Evolutionary conservation across 2,329 filamentous ascomycete genomes (phyloP).

Genomic region (Huntiella savannae): DNA sequence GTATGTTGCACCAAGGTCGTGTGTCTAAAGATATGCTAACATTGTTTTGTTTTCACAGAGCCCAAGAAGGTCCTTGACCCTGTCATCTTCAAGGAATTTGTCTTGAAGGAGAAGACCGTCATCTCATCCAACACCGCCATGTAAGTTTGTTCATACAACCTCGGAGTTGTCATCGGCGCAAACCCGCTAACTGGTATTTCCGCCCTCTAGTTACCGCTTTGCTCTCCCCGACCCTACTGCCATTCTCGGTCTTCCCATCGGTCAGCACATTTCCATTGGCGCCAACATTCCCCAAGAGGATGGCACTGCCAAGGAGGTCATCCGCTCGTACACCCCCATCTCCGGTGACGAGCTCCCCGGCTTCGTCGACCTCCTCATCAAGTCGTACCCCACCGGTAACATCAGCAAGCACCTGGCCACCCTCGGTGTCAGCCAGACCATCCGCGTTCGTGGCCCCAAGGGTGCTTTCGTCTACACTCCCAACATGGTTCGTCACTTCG

Average conservation of each 20-base stretch:
- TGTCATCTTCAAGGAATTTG: slow-evolving; percentile 74
- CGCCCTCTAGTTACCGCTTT: slow-evolving; percentile 60
- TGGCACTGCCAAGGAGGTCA: slow-evolving; percentile 62
- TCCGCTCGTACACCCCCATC: slow-evolving; percentile 83
- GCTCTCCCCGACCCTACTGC: slow-evolving; percentile 55
- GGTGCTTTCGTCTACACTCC: slow-evolving; percentile 94
- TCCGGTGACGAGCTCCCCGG: slow-evolving; percentile 76
- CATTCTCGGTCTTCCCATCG: slow-evolving; percentile 90
- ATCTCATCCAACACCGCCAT: slow-evolving; percentile 98
- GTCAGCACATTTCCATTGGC: slow-evolving; percentile 94
- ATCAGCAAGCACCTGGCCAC: slow-evolving; percentile 85
- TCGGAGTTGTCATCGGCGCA: not conserved
- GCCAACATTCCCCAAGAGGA: slow-evolving; percentile 49
- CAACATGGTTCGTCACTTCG: slow-evolving; percentile 90
- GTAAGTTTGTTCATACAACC: slow-evolving; percentile 26
- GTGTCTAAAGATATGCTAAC: not conserved
- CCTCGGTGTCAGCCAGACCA: slow-evolving; percentile 64
- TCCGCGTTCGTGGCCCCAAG: slow-evolving; percentile 87
- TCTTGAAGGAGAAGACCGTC: slow-evolving; percentile 83
- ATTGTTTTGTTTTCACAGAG: slow-evolving; percentile 26
- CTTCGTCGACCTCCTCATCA: slow-evolving; percentile 92
- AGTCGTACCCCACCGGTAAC: slow-evolving; percentile 93
- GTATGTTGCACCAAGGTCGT: slow-evolving; percentile 30
- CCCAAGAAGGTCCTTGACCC: slow-evolving; percentile 73
- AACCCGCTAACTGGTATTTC: slow-evolving; percentile 1